Evolutionary conservation across 176 grass and related monocot genomes (phyloP).

Genomic region (Carex scoparia): DNA sequence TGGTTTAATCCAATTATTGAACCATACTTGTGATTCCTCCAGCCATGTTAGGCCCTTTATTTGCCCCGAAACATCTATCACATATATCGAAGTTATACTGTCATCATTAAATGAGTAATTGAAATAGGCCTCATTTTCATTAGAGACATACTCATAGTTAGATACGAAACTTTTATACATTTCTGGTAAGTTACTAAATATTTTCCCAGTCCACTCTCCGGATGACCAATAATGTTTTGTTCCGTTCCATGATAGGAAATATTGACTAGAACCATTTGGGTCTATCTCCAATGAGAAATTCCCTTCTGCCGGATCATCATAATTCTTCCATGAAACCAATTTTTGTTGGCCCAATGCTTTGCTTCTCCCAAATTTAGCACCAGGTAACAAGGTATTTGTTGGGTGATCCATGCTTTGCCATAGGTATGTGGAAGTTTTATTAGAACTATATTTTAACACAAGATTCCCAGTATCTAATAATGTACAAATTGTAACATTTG

Average conservation of each 20-base stretch:
- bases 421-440: neutral
- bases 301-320: slow-evolving; percentile 26
- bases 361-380: slow-evolving; percentile 29
- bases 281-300: slow-evolving; percentile 22
- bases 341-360: neutral
- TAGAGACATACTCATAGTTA: slow-evolving; percentile 22
- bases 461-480: slow-evolving; percentile 36
- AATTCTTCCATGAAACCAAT: slow-evolving; percentile 20
- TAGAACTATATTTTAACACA: slow-evolving; percentile 12
- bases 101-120: slow-evolving; percentile 25
- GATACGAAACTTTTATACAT: slow-evolving; percentile 24
- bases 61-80: slow-evolving; percentile 35
- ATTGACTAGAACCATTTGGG: slow-evolving; percentile 6
- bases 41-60: slow-evolving; percentile 24
- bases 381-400: slow-evolving; percentile 33
- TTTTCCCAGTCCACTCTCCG: slow-evolving; percentile 29
- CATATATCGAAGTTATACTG: slow-evolving; percentile 23
- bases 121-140: slow-evolving; percentile 39
- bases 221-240: slow-evolving; percentile 16
- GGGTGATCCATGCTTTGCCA: slow-evolving; percentile 49
- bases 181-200: slow-evolving; percentile 33
- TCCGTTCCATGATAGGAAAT: slow-evolving; percentile 23
- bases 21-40: slow-evolving; percentile 12
- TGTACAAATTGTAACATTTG: slow-evolving; percentile 18
- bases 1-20: slow-evolving; percentile 24